Percentiles rank a stretch among this genome's conserved stretches.
Conservation (phyloP, 495 filamentous ascomycete species). For the Penicillium salamii region DNA sequence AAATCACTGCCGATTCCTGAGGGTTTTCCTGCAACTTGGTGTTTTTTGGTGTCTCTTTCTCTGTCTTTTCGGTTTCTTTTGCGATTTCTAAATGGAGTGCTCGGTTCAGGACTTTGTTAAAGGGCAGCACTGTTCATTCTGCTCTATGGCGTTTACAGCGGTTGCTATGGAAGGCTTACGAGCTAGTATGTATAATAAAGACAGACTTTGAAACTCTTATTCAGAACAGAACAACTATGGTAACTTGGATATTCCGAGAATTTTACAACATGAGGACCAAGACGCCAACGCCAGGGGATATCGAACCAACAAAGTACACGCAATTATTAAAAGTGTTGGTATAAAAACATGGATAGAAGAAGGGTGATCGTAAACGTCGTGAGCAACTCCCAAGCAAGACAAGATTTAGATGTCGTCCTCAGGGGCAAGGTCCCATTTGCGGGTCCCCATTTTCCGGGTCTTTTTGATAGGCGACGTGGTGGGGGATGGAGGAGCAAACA, state of each 20-base stretch:
- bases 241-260: too few species aligned
- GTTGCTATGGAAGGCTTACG: not conserved
- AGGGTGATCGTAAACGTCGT: conserved; percentile 14
- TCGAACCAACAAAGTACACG: conserved; percentile 12
- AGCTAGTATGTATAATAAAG: conserved; percentile 10
- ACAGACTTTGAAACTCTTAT: not conserved
- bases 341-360: conserved; percentile 3
- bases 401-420: conserved; percentile 45
- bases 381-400: not conserved
- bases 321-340: not conserved
- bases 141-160: not conserved
- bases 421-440: conserved; percentile 56
- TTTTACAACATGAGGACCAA: too few species aligned
- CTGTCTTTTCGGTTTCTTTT: not conserved
- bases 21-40: not conserved
- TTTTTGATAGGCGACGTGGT: conserved; percentile 41
- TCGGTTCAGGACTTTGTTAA: not conserved
- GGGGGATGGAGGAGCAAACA: conserved; percentile 31
- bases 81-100: not conserved
- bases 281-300: conserved; percentile 21
- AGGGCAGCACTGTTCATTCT: not conserved
- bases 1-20: conserved; percentile 10
- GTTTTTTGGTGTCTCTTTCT: not conserved
- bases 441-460: conserved; percentile 49
- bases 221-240: not conserved